phyloP scores from a whole-genome alignment of 2,329 filamentous ascomycete genomes.

The Harringtonia aguacate region DNA sequence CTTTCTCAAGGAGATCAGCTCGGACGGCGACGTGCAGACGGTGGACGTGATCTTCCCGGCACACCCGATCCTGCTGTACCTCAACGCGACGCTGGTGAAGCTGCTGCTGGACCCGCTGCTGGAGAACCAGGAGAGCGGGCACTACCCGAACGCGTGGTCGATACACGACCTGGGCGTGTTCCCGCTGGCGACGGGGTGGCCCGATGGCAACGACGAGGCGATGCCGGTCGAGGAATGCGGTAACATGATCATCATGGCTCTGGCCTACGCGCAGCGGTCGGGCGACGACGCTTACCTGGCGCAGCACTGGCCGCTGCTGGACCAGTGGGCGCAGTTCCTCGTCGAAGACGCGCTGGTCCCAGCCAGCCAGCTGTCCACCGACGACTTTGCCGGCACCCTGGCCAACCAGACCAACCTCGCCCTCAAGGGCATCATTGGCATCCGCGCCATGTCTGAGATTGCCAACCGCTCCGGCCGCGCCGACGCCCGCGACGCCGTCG shows the following conservation, averaged over 20 bases:
- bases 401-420: constrained; percentile 66
- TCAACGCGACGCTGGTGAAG: constrained; percentile 65
- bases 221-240: constrained; percentile 67
- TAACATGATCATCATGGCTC: constrained; percentile 61
- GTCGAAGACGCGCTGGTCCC: constrained; percentile 60
- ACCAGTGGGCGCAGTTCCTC: constrained; percentile 65
- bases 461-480: constrained; percentile 48
- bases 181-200: constrained; percentile 60
- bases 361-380: constrained; percentile 62
- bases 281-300: constrained; percentile 32
- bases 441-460: constrained; percentile 66
- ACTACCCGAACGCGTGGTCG: constrained; percentile 69
- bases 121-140: constrained; percentile 67
- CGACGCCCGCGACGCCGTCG: constrained; percentile 17
- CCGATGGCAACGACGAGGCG: constrained; percentile 57
- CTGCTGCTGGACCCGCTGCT: constrained; percentile 69
- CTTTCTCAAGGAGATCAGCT: constrained; percentile 85
- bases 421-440: constrained; percentile 66
- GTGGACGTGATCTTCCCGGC: constrained; percentile 80
- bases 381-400: constrained; percentile 68
- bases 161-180: constrained; percentile 69
- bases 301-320: constrained; percentile 57
- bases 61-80: constrained; percentile 76
- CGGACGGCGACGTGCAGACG: constrained; percentile 77
- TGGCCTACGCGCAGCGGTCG: constrained; percentile 45